Conservation (phyloP, 2,329 filamentous ascomycete species). For the Aspergillus sp. region DNA sequence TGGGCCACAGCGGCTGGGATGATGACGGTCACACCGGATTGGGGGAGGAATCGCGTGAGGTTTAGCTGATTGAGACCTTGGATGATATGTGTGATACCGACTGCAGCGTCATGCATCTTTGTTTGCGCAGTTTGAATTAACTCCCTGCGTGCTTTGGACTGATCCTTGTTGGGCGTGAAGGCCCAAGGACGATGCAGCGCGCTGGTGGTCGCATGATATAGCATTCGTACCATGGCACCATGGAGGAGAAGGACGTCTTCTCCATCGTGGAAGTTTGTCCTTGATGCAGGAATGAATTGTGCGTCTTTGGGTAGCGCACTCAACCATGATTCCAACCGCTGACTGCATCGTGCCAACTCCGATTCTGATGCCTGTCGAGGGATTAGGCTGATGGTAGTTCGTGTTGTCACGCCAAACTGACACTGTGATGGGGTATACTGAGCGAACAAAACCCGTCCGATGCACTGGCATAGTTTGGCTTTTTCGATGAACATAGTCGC, state of each 20-base stretch:
- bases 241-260: conserved; percentile 61
- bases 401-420: conserved; percentile 67
- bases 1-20: conserved; percentile 88
- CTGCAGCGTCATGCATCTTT: conserved; percentile 78
- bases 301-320: conserved; percentile 68
- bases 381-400: conserved; percentile 76
- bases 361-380: conserved; percentile 80
- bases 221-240: conserved; percentile 82
- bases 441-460: conserved; percentile 79
- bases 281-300: conserved; percentile 63
- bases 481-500: conserved; percentile 86
- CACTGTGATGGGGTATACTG: conserved; percentile 85
- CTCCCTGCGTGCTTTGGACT: conserved; percentile 48
- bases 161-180: conserved; percentile 59
- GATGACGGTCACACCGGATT: conserved; percentile 81
- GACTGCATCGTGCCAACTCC: conserved; percentile 72
- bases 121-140: conserved; percentile 72
- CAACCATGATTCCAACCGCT: conserved; percentile 73
- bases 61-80: conserved; percentile 69
- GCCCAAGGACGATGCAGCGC: conserved; percentile 85
- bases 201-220: conserved; percentile 86
- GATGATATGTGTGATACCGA: conserved; percentile 77
- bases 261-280: conserved; percentile 58
- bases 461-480: conserved; percentile 79
- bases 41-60: conserved; percentile 75